phyloP scores from a whole-genome alignment of 208 protist genomes.

The Trypanosomatidae sp. region DNA sequence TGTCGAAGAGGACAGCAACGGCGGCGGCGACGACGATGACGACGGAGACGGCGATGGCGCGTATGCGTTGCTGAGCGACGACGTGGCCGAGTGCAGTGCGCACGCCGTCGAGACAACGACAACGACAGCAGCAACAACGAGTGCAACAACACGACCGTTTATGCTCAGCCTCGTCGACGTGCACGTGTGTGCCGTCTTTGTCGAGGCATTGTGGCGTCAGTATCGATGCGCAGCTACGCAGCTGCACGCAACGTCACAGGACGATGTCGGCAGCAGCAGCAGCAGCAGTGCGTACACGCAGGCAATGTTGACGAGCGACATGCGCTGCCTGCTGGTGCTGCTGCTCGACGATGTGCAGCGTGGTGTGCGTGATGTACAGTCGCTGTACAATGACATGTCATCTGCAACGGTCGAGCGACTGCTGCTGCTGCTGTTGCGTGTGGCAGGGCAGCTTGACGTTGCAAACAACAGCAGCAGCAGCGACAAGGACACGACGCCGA shows the following conservation, averaged over 20 bases:
- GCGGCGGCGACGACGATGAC: not conserved
- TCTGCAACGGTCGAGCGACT: conserved; percentile 12
- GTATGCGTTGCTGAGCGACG: not conserved
- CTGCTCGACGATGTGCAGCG: conserved; percentile 21
- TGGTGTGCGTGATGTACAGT: conserved; percentile 12
- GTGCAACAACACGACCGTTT: conserved; percentile 1
- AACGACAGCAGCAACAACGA: not conserved
- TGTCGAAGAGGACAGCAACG: not conserved
- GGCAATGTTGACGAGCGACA: conserved; percentile 2
- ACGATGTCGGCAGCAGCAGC: not conserved
- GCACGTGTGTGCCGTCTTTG: conserved; percentile 12
- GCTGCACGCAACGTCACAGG: not conserved
- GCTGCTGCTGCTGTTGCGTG: conserved; percentile 11
- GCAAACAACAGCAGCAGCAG: too few relatives aligned
- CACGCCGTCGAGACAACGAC: not conserved
- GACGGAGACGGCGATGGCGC: not conserved
- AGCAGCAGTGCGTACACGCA: not conserved
- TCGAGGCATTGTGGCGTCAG: conserved; percentile 15
- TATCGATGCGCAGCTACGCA: not conserved
- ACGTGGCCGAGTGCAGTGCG: not conserved
- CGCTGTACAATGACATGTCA: conserved; percentile 2
- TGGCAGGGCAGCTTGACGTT: not conserved
- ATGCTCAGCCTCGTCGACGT: conserved; percentile 27
- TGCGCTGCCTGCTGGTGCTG: conserved; percentile 10
- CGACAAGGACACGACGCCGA: not conserved